phyloP scores from a whole-genome alignment of 257 asterid genomes.

The Plantago elongata region DNA sequence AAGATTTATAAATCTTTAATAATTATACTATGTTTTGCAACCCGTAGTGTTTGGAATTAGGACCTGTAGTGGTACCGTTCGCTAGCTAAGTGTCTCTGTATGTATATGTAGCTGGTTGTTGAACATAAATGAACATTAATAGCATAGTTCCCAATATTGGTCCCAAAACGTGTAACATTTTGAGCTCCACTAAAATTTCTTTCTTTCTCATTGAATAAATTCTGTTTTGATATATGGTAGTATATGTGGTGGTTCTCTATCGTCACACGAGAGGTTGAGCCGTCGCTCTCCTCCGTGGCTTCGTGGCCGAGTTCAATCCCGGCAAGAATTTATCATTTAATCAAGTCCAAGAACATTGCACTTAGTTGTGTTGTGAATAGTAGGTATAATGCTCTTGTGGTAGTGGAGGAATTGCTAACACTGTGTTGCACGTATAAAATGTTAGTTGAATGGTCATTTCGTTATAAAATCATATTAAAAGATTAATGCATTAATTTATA shows the following conservation, averaged over 20 bases:
- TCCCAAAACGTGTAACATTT: neutral
- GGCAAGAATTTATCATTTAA: neutral
- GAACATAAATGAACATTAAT: slow-evolving; percentile 9
- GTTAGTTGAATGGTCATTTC: no score
- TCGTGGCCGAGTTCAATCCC: slow-evolving; percentile 1
- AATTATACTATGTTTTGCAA: no score
- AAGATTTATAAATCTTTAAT: no score
- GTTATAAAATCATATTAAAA: no score
- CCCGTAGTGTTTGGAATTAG: no score
- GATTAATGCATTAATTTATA: no score
- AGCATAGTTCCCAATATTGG: neutral
- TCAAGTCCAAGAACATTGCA: neutral
- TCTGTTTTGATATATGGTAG: neutral
- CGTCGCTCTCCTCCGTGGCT: neutral
- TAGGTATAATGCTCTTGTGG: neutral
- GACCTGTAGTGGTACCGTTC: no score
- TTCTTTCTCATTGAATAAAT: no score
- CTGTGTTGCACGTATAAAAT: no score
- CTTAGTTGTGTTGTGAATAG: neutral
- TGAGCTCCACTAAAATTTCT: neutral
- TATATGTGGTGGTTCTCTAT: neutral
- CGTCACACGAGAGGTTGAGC: neutral
- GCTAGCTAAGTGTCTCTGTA: neutral
- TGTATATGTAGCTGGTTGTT: neutral
- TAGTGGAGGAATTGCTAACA: no score